Percentiles rank a stretch among this genome's conserved stretches.
Conservation (phyloP, 225 moss, liverwort and hornwort species). For the Straminergon stramineum region DNA sequence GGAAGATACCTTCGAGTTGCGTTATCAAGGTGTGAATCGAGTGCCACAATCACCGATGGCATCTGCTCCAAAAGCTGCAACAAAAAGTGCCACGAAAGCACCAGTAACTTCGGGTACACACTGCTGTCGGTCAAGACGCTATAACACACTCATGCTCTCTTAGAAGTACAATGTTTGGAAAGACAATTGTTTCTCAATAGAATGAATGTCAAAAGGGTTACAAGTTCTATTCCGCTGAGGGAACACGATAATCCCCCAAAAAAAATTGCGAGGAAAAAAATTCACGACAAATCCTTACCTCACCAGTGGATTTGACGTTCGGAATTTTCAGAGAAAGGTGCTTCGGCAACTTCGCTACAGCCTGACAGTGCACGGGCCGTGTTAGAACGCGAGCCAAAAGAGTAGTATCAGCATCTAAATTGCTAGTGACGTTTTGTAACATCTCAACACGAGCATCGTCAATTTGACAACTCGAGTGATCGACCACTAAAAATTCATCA, state of each 20-base stretch:
- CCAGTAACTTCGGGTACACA: not conserved
- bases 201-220: not conserved
- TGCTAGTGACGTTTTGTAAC: not conserved
- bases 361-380: constrained; percentile 10
- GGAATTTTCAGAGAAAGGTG: constrained; percentile 32
- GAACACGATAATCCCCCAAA: not conserved
- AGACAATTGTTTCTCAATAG: not conserved
- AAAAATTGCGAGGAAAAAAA: not conserved
- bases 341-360: constrained; percentile 51
- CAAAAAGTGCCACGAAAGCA: not conserved
- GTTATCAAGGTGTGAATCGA: constrained; percentile 42
- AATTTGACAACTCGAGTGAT: not conserved
- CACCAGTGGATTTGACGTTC: constrained; percentile 27
- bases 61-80: constrained; percentile 51
- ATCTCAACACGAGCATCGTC: not conserved
- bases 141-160: not conserved
- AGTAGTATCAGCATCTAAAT: not conserved
- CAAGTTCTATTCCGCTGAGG: not conserved
- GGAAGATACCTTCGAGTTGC: constrained; percentile 31
- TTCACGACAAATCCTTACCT: constrained; percentile 14
- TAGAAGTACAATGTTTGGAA: not conserved
- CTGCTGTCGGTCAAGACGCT: not conserved
- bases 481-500: not conserved
- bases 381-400: not conserved
- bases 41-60: constrained; percentile 46